A percentile compares a stretch with the other conserved stretches of the same genome.
Evolutionary conservation across 768 basidiomycete species (phyloP).

Genomic region (Naganishia vishniacii): DNA sequence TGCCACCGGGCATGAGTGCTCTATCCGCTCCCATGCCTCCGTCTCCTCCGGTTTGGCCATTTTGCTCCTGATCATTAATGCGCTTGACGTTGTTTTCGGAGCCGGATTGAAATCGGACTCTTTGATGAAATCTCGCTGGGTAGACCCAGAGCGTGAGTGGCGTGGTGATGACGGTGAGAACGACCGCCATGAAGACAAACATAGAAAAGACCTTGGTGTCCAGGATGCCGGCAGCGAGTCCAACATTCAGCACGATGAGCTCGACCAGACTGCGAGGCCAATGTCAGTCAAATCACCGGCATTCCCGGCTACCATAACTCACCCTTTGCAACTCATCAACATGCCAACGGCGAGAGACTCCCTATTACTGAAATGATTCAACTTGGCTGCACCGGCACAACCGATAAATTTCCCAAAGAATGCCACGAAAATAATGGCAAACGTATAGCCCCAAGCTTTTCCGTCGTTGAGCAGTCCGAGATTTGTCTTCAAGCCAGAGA

Average conservation of each 20-base stretch:
- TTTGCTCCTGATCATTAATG: neutral
- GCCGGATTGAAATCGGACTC: constrained; percentile 1
- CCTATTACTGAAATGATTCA: constrained; percentile 64
- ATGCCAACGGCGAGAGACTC: constrained; percentile 77
- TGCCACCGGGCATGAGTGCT: constrained; percentile 22
- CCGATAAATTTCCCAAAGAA: constrained; percentile 75
- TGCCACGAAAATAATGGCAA: constrained; percentile 67
- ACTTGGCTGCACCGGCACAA: constrained; percentile 59
- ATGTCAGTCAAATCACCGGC: constrained; percentile 33
- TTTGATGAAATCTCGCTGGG: constrained; percentile 56
- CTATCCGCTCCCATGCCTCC: neutral
- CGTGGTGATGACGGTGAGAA: constrained; percentile 77
- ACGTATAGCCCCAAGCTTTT: constrained; percentile 71
- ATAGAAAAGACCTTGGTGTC: constrained; percentile 68
- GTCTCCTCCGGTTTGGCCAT: constrained; percentile 24
- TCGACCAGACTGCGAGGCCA: constrained; percentile 59
- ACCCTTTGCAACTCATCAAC: constrained; percentile 89
- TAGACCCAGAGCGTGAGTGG: constrained; percentile 75
- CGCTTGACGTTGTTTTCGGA: constrained; percentile 12
- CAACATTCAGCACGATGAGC: constrained; percentile 86
- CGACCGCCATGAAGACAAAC: constrained; percentile 69
- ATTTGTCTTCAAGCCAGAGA: constrained; percentile 78
- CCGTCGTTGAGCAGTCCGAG: constrained; percentile 70
- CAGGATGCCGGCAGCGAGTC: constrained; percentile 65
- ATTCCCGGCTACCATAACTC: constrained; percentile 1